phyloP scores from a whole-genome alignment of 345 rosid genomes.

The Dipteronia sinensis region DNA sequence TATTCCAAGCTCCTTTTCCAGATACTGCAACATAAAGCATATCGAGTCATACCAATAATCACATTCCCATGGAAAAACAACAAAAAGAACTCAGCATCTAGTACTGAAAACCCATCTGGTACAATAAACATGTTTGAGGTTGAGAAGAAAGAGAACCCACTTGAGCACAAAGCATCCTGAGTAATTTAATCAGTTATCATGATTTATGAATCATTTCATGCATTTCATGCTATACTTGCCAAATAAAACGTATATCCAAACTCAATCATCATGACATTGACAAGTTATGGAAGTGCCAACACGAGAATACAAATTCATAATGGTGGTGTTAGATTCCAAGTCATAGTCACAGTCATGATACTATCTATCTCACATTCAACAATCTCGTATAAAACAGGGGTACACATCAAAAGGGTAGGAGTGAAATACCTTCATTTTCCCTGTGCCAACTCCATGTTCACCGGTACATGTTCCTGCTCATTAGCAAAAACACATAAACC shows the following conservation, averaged over 20 bases:
- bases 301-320: neutral
- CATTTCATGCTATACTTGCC: neutral
- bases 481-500: constrained; percentile 17
- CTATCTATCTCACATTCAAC: neutral
- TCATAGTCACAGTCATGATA: neutral
- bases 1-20: constrained; percentile 82
- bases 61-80: neutral
- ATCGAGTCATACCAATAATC: neutral
- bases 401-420: neutral
- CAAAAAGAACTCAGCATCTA: neutral
- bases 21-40: constrained; percentile 51
- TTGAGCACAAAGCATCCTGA: neutral
- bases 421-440: constrained; percentile 81
- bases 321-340: neutral
- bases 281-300: neutral
- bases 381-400: neutral
- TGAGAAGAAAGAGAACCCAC: neutral
- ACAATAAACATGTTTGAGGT: neutral
- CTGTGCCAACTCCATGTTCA: constrained; percentile 95
- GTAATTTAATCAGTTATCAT: neutral
- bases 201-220: neutral
- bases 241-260: neutral
- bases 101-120: neutral
- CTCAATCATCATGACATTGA: neutral
- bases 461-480: constrained; percentile 91